These are phyloP conservation scores for Malbranchea zuffiana DNA, from an alignment of 2,329 filamentous ascomycete species.

Conservation along the genomic window DNA sequence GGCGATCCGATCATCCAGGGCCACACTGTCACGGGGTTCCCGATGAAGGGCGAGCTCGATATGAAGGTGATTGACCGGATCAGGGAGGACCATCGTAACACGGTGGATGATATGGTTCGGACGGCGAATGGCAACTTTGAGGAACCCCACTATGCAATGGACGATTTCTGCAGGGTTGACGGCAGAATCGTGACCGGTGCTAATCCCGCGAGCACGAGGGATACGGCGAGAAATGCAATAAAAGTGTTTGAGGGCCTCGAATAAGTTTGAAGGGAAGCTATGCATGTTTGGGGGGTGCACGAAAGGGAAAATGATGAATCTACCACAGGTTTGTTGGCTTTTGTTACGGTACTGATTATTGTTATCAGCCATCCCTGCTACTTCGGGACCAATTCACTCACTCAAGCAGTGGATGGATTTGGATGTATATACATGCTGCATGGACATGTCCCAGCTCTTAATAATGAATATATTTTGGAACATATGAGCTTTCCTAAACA, in stretches of 20 bases:
- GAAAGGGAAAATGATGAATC: background rate
- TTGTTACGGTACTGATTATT: too few relatives aligned
- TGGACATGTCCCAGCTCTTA: too few relatives aligned
- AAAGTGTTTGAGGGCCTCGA: constrained; percentile 27
- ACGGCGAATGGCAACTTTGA: constrained; percentile 11
- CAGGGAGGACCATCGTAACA: constrained; percentile 15
- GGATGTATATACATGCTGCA: too few relatives aligned
- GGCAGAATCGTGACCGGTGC: constrained; percentile 30
- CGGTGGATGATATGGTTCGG: constrained; percentile 14
- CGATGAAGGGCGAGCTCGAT: constrained; percentile 28
- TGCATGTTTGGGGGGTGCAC: background rate
- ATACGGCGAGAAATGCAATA: constrained; percentile 31
- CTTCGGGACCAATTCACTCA: too few relatives aligned
- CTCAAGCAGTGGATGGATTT: too few relatives aligned
- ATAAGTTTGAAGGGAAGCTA: constrained; percentile 5
- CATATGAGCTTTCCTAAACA: too few relatives aligned
- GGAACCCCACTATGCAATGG: constrained; percentile 12
- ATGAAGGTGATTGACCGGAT: constrained; percentile 27
- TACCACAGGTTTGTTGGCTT: too few relatives aligned
- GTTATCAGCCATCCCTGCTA: too few relatives aligned
- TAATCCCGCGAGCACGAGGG: constrained; percentile 34
- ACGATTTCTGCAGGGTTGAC: constrained; percentile 16
- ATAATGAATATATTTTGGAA: too few relatives aligned
- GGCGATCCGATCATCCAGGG: constrained; percentile 28
- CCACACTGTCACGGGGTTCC: constrained; percentile 32